phyloP scores from a whole-genome alignment of 2,329 filamentous ascomycete species.

The Chaetomiaceae sp. region DNA sequence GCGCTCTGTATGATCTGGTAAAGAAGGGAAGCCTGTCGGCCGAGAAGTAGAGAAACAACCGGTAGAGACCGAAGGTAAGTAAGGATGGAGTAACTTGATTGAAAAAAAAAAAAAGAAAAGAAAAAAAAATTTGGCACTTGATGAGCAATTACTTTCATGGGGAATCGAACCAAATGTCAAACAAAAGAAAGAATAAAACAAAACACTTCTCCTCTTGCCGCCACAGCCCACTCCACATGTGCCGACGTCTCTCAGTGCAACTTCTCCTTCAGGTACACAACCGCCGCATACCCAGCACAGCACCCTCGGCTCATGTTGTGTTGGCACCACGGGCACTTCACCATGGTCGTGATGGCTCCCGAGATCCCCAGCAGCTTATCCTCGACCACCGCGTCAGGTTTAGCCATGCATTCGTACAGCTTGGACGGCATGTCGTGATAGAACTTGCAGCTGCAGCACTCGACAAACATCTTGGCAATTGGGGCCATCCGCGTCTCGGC shows the following conservation, averaged over 20 bases:
- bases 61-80: background rate
- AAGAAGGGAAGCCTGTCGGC: background rate
- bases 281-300: slow-evolving; percentile 64
- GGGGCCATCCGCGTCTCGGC: slow-evolving; percentile 30
- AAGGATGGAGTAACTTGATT: background rate
- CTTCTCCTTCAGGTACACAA: slow-evolving; percentile 62
- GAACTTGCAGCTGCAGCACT: slow-evolving; percentile 61
- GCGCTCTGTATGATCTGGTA: background rate
- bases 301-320: slow-evolving; percentile 67
- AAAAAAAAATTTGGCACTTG: background rate
- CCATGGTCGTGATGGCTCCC: slow-evolving; percentile 55
- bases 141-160: background rate
- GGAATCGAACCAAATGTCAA: background rate
- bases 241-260: slow-evolving; percentile 43
- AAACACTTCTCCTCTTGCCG: background rate
- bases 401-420: slow-evolving; percentile 61
- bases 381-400: slow-evolving; percentile 51
- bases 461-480: slow-evolving; percentile 59
- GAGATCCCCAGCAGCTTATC: slow-evolving; percentile 49
- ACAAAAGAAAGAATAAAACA: background rate
- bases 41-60: background rate
- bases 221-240: too few species aligned
- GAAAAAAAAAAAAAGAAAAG: background rate
- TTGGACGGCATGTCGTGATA: slow-evolving; percentile 63
- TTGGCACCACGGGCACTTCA: slow-evolving; percentile 67